These are phyloP conservation scores for Cytospora leucostoma DNA, from an alignment of 2,329 filamentous ascomycete genomes.

Conservation along the genomic window DNA sequence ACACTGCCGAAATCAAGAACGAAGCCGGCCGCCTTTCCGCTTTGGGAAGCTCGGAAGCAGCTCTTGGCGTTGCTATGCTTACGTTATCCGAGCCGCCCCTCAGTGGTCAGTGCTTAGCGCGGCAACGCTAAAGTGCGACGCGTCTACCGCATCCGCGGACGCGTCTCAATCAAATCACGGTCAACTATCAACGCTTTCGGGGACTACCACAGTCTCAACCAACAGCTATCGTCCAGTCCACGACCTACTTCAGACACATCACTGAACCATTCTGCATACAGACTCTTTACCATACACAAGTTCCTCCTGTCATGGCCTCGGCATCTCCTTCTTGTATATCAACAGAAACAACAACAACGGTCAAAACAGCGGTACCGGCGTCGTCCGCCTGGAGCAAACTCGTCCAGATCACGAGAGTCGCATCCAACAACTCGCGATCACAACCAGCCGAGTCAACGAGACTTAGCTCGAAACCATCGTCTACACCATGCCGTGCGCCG, in stretches of 20 bases:
- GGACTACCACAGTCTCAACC: not conserved
- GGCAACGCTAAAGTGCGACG: conserved; percentile 21
- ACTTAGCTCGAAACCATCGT: not conserved
- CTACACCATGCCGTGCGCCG: not conserved
- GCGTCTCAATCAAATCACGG: conserved; percentile 6
- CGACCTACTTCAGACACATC: not conserved
- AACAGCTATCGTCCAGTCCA: not conserved
- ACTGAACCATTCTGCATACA: not conserved
- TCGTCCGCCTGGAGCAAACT: conserved; percentile 25
- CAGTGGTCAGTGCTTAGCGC: not conserved
- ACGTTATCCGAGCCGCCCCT: not conserved
- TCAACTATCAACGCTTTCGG: not conserved
- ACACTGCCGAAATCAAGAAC: too few species aligned
- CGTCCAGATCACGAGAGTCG: conserved; percentile 21
- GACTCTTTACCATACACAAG: too few species aligned
- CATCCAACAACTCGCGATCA: conserved; percentile 17
- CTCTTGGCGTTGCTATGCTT: not conserved
- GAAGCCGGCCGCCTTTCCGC: not conserved
- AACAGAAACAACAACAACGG: not conserved
- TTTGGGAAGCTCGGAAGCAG: not conserved
- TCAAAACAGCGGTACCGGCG: not conserved
- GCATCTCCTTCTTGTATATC: not conserved
- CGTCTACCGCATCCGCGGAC: conserved; percentile 20
- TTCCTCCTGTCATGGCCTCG: conserved; percentile 1
- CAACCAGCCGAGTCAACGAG: conserved; percentile 17